Evolutionary conservation across 768 basidiomycete species (phyloP).

Genomic region (Gymnopilus dilepis): DNA sequence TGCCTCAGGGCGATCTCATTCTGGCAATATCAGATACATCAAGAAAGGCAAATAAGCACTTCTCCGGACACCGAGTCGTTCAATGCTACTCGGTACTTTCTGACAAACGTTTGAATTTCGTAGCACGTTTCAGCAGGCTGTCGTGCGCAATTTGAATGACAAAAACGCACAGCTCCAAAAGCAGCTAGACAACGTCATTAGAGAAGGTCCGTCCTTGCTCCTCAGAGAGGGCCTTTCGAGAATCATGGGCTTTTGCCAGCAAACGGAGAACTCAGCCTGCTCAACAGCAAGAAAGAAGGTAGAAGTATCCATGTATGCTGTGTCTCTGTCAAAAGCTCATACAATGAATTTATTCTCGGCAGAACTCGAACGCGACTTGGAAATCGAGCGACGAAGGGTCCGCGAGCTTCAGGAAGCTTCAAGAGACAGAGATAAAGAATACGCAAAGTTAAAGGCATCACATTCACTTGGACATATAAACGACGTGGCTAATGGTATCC

Average conservation of each 20-base stretch:
- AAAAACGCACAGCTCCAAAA: conserved; percentile 85
- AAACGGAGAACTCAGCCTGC: conserved; percentile 74
- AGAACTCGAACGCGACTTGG: conserved; percentile 85
- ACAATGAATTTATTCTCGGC: conserved; percentile 1
- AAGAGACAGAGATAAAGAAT: conserved; percentile 84
- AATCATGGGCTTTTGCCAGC: conserved; percentile 46
- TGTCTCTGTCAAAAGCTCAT: too few relatives aligned
- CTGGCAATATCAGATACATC: conserved; percentile 90
- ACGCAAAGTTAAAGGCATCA: conserved; percentile 80
- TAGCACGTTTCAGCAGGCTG: conserved; percentile 85
- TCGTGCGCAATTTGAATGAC: conserved; percentile 80
- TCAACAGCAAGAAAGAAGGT: conserved; percentile 75
- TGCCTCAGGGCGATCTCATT: conserved; percentile 78
- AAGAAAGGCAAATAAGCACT: conserved; percentile 64
- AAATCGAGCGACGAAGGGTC: conserved; percentile 75
- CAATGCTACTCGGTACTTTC: conserved; percentile 1
- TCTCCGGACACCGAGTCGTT: conserved; percentile 6
- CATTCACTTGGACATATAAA: background rate
- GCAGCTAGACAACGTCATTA: conserved; percentile 81
- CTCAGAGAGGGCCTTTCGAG: background rate
- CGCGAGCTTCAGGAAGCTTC: conserved; percentile 76
- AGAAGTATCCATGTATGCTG: conserved; percentile 24
- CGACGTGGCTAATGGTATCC: background rate
- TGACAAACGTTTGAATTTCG: conserved; percentile 18
- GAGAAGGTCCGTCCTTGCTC: conserved; percentile 64